phyloP scores from a whole-genome alignment of 257 asterid species.

The Pogostemon cablin region DNA sequence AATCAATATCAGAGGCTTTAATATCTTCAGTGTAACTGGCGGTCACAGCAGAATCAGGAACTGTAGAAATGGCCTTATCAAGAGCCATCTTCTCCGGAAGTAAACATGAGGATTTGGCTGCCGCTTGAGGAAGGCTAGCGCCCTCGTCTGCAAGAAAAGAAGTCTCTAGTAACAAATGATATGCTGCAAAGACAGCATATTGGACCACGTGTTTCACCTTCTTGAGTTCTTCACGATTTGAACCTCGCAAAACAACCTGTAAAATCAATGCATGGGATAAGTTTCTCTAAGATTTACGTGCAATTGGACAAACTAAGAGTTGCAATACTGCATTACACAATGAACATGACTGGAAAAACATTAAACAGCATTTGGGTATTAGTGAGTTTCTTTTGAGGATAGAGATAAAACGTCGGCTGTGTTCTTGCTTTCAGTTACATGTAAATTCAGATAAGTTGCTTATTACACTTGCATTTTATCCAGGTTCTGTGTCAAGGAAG shows the following conservation, averaged over 20 bases:
- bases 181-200: constrained; percentile 92
- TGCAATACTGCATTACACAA: background rate
- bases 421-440: background rate
- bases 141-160: constrained; percentile 98
- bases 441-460: background rate
- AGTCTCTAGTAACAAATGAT: constrained; percentile 86
- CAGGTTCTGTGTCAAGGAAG: background rate
- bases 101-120: constrained; percentile 36
- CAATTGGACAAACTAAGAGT: constrained; percentile 11
- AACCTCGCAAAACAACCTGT: constrained; percentile 89
- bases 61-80: constrained; percentile 38
- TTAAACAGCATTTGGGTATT: too few relatives aligned
- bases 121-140: constrained; percentile 69
- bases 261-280: constrained; percentile 30
- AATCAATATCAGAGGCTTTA: constrained; percentile 32
- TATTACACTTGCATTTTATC: too few relatives aligned
- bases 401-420: background rate
- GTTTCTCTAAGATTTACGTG: background rate
- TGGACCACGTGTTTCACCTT: constrained; percentile 78
- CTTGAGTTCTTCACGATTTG: constrained; percentile 71
- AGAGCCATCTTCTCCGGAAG: constrained; percentile 42
- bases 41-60: constrained; percentile 37
- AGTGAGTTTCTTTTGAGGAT: too few relatives aligned
- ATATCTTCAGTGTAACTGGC: constrained; percentile 32
- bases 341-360: background rate